Percentiles rank a stretch among this genome's conserved stretches.
These are phyloP conservation scores for Nemophila menziesii DNA, from an alignment of 257 asterid species.

Conservation along the genomic window DNA sequence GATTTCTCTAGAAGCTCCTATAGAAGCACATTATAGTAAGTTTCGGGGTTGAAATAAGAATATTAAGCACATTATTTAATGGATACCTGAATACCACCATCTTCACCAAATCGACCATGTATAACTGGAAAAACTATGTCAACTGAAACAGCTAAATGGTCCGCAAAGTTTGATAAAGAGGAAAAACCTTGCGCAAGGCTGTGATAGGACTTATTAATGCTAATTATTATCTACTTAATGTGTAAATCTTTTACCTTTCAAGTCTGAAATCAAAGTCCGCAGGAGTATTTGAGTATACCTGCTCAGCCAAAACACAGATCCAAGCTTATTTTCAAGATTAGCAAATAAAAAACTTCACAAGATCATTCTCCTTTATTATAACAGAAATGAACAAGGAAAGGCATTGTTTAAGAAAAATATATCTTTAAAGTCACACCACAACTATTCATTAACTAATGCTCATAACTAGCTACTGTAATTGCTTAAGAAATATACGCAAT, in stretches of 20 bases:
- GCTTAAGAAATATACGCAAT: background rate
- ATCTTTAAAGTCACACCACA: too few species aligned
- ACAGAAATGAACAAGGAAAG: too few species aligned
- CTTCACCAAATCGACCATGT: slow-evolving; percentile 94
- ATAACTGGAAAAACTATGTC: slow-evolving; percentile 87
- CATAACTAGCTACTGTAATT: background rate
- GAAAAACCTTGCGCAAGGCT: slow-evolving; percentile 83
- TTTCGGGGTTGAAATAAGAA: background rate
- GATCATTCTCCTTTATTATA: too few species aligned
- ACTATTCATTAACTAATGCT: background rate
- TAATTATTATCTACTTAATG: background rate
- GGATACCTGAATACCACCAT: slow-evolving; percentile 82
- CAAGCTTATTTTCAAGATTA: too few species aligned
- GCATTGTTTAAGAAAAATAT: too few species aligned
- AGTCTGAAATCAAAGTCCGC: slow-evolving; percentile 88
- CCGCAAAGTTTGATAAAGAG: slow-evolving; percentile 48
- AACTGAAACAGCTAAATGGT: slow-evolving; percentile 61
- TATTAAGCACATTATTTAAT: background rate
- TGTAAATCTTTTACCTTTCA: slow-evolving; percentile 40
- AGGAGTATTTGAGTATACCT: slow-evolving; percentile 80
- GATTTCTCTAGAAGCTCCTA: slow-evolving; percentile 63
- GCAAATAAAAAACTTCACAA: too few species aligned
- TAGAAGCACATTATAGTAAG: background rate
- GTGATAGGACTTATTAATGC: slow-evolving; percentile 14
- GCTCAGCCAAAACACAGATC: slow-evolving; percentile 5